Conservation (phyloP, 148 eudicot species). For the Rhododendron mucronatum region DNA sequence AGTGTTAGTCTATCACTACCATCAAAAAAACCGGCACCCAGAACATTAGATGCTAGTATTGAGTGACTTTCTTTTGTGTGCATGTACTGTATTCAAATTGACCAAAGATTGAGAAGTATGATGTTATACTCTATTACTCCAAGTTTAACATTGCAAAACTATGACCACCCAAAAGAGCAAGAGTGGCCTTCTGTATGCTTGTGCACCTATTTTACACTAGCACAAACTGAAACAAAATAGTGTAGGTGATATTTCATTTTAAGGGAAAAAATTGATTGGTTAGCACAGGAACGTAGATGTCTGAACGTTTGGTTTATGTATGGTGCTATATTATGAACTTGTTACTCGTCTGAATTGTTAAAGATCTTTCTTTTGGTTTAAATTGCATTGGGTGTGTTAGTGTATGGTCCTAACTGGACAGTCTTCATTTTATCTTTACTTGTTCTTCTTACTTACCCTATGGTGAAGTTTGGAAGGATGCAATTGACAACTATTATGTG, state of each 20-base stretch:
- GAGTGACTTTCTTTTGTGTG: neutral
- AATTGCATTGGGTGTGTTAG: neutral
- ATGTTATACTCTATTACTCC: neutral
- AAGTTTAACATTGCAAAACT: neutral
- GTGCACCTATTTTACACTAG: neutral
- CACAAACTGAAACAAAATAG: neutral
- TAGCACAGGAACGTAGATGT: neutral
- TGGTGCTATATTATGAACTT: neutral
- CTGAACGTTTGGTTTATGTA: neutral
- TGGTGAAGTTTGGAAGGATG: neutral
- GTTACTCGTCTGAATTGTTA: neutral
- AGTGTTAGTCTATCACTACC: neutral
- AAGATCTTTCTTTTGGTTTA: neutral
- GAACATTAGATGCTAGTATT: neutral
- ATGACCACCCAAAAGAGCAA: neutral
- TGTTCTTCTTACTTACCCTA: neutral
- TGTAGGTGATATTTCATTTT: neutral
- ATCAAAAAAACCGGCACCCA: neutral
- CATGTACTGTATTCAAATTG: neutral
- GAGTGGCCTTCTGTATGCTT: neutral
- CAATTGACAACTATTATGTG: neutral
- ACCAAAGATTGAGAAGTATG: neutral
- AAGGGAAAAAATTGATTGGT: neutral
- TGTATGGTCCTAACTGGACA: neutral
- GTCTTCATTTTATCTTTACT: neutral